Conservation (phyloP, 768 basidiomycete species). For the Hirschioporus abietinus region DNA sequence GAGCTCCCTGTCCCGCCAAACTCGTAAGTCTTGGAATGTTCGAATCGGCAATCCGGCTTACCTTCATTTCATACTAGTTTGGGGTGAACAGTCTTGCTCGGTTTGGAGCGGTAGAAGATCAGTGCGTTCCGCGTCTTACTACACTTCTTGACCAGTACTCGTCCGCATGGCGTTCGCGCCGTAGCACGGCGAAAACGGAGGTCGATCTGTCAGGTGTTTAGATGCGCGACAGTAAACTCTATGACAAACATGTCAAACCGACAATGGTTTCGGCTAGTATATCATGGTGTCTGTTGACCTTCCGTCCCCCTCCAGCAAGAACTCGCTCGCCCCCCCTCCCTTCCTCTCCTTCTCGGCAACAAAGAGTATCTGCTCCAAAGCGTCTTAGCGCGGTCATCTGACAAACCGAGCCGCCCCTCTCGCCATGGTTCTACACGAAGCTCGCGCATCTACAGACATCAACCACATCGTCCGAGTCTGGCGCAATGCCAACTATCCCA, state of each 20-base stretch:
- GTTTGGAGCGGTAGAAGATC: background rate
- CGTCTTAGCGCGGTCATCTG: background rate
- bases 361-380: background rate
- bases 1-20: background rate
- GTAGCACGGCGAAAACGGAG: background rate
- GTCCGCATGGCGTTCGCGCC: background rate
- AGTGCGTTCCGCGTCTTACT: background rate
- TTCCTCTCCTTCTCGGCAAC: background rate
- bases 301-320: background rate
- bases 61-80: background rate
- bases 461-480: constrained; percentile 2
- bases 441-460: background rate
- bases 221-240: background rate
- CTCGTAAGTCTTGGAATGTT: background rate
- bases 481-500: constrained; percentile 8
- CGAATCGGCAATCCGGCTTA: background rate
- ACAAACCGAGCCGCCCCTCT: background rate
- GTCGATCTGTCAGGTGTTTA: background rate
- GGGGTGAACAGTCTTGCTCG: background rate
- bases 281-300: background rate
- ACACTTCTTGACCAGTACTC: background rate
- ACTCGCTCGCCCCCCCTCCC: no score
- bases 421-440: background rate
- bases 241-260: background rate
- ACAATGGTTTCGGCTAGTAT: background rate